Conservation (phyloP, 768 basidiomycete genomes). For the Lactarius tabidus region DNA sequence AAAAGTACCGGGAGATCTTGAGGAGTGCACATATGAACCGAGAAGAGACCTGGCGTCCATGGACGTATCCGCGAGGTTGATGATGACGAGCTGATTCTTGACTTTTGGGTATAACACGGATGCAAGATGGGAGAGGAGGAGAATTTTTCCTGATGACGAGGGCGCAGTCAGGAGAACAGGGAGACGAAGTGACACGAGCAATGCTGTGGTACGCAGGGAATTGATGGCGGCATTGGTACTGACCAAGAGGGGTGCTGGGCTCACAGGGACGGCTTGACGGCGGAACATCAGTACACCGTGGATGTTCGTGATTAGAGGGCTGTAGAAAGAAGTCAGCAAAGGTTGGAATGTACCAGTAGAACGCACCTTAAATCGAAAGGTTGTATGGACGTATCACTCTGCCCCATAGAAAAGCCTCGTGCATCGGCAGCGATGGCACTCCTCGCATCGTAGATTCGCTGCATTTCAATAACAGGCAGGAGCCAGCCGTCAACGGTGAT, state of each 20-base stretch:
- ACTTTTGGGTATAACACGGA: slow-evolving; percentile 53
- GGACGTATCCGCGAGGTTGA: slow-evolving; percentile 93
- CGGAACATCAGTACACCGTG: slow-evolving; percentile 66
- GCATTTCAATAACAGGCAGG: slow-evolving; percentile 63
- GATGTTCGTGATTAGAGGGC: slow-evolving; percentile 55
- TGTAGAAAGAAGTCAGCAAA: slow-evolving; percentile 32
- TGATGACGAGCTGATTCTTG: slow-evolving; percentile 69
- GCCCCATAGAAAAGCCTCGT: slow-evolving; percentile 45
- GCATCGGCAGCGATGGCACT: slow-evolving; percentile 40
- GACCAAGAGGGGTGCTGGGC: slow-evolving; percentile 45
- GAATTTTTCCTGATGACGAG: slow-evolving; percentile 84
- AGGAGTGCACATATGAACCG: slow-evolving; percentile 89
- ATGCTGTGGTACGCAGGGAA: slow-evolving; percentile 59
- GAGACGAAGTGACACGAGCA: slow-evolving; percentile 59
- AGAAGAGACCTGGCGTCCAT: slow-evolving; percentile 90
- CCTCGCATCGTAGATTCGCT: slow-evolving; percentile 52
- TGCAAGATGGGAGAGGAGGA: slow-evolving; percentile 75
- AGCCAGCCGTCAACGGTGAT: slow-evolving; percentile 74
- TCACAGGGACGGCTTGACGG: slow-evolving; percentile 31
- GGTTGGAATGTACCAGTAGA: slow-evolving; percentile 4
- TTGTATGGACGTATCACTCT: slow-evolving; percentile 40
- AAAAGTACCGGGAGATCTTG: slow-evolving; percentile 78
- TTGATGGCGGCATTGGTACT: slow-evolving; percentile 55
- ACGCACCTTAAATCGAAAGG: slow-evolving; percentile 54
- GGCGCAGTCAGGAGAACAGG: slow-evolving; percentile 83